A percentile compares a stretch with the other conserved stretches of the same genome.
These are phyloP conservation scores for Dichotomocladium elegans DNA, from an alignment of 371 early-diverging fungal genomes.

Conservation along the genomic window DNA sequence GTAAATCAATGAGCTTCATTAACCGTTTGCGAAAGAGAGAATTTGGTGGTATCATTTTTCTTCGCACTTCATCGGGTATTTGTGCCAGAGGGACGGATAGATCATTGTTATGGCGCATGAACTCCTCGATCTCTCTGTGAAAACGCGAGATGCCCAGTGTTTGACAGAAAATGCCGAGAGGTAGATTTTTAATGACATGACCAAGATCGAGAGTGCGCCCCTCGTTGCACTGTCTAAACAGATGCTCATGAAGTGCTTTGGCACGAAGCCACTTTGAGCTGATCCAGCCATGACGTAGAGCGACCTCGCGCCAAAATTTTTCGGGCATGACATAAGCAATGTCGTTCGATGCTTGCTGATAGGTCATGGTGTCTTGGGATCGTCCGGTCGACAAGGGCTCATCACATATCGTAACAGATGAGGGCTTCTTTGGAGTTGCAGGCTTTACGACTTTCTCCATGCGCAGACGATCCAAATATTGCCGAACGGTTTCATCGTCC, in stretches of 20 bases:
- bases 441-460: neutral
- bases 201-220: neutral
- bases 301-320: conserved; percentile 11
- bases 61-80: conserved; percentile 1
- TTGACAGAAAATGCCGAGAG: conserved; percentile 8
- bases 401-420: too few relatives aligned
- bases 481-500: conserved; percentile 2
- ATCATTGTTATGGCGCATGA: conserved; percentile 2
- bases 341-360: neutral
- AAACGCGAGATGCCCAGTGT: conserved; percentile 9
- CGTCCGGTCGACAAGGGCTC: too few relatives aligned
- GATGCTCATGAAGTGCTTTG: conserved; percentile 14
- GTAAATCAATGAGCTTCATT: neutral
- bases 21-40: conserved; percentile 6
- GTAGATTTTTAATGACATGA: conserved; percentile 6
- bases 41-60: neutral
- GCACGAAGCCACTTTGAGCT: conserved; percentile 20
- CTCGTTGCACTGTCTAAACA: neutral
- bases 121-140: conserved; percentile 5
- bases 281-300: conserved; percentile 19
- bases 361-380: neutral
- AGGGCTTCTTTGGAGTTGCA: neutral
- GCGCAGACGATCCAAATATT: conserved; percentile 6
- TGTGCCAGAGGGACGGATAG: conserved; percentile 1
- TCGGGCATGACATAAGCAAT: conserved; percentile 1